Evolutionary conservation across 176 grass and related monocot species (phyloP).

Genomic region (Musa troglodytarum): DNA sequence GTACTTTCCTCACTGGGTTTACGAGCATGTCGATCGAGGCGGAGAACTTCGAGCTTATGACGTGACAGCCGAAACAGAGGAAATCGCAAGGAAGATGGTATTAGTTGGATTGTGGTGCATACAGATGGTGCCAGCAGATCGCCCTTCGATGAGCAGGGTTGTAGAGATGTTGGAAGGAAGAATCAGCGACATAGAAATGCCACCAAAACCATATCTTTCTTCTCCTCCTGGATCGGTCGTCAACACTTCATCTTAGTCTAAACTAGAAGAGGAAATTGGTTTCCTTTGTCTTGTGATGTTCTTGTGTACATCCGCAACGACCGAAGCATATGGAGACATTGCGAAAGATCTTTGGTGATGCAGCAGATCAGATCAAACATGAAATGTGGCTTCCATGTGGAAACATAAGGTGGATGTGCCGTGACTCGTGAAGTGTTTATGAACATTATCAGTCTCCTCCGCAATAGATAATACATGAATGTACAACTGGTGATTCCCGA

Average conservation of each 20-base stretch:
- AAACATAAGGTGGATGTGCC: too few relatives aligned
- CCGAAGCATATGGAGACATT: too few relatives aligned
- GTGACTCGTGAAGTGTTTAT: too few relatives aligned
- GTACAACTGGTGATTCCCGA: too few relatives aligned
- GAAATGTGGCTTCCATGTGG: too few relatives aligned
- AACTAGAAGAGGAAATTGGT: too few relatives aligned
- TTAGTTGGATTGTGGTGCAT: not conserved
- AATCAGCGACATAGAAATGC: not conserved
- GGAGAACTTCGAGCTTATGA: not conserved
- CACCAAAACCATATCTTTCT: not conserved
- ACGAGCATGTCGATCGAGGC: not conserved
- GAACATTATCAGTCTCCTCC: too few relatives aligned
- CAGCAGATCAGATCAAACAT: too few relatives aligned
- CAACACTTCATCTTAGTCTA: not conserved
- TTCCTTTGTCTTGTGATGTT: too few relatives aligned
- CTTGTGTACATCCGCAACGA: too few relatives aligned
- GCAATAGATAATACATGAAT: too few relatives aligned
- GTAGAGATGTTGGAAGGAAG: not conserved
- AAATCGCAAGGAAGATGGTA: conserved; percentile 1
- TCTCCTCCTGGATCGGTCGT: not conserved
- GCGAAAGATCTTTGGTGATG: too few relatives aligned
- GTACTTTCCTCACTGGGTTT: not conserved
- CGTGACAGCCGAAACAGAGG: not conserved
- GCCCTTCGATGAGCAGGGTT: not conserved
- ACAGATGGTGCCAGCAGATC: not conserved